Evolutionary conservation across 768 basidiomycete genomes (phyloP).

Genomic region (Hericium erinaceus): DNA sequence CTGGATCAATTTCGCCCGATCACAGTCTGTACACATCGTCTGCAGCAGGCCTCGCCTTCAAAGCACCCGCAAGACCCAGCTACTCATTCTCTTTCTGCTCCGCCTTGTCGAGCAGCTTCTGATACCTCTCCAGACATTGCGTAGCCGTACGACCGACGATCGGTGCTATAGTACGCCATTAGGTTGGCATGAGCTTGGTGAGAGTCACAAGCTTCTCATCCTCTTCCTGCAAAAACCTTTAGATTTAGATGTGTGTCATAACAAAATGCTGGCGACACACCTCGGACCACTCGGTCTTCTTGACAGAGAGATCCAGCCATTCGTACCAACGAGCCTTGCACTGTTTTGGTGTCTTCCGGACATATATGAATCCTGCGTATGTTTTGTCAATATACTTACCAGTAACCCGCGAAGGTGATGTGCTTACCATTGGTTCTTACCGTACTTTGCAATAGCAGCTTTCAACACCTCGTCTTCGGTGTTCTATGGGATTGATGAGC

Average conservation of each 20-base stretch:
- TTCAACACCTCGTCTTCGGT: slow-evolving; percentile 98
- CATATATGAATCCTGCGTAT: slow-evolving; percentile 49
- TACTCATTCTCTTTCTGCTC: slow-evolving; percentile 96
- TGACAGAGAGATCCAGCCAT: slow-evolving; percentile 98
- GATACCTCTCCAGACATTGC: slow-evolving; percentile 96
- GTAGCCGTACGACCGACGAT: slow-evolving; percentile 97
- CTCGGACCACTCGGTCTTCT: slow-evolving; percentile 99
- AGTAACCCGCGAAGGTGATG: neutral
- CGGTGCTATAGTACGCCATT: slow-evolving; percentile 98
- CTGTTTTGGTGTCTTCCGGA: slow-evolving; percentile 83
- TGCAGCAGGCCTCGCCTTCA: slow-evolving; percentile 76
- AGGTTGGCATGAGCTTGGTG: slow-evolving; percentile 98
- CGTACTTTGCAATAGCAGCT: slow-evolving; percentile 96
- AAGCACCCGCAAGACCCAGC: slow-evolving; percentile 80
- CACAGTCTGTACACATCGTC: slow-evolving; percentile 84
- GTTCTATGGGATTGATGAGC: slow-evolving; percentile 41
- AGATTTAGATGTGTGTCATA: neutral
- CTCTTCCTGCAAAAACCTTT: slow-evolving; percentile 53
- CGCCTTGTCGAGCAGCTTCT: slow-evolving; percentile 94
- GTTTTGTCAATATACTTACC: neutral
- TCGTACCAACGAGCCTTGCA: slow-evolving; percentile 99
- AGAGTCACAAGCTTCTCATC: slow-evolving; percentile 97
- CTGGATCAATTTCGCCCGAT: slow-evolving; percentile 97
- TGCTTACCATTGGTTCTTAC: slow-evolving; percentile 85
- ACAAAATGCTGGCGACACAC: slow-evolving; percentile 29